Base-by-base conservation (phyloP, 345 rosid genomes). In the Gossypium anomalum region DNA sequence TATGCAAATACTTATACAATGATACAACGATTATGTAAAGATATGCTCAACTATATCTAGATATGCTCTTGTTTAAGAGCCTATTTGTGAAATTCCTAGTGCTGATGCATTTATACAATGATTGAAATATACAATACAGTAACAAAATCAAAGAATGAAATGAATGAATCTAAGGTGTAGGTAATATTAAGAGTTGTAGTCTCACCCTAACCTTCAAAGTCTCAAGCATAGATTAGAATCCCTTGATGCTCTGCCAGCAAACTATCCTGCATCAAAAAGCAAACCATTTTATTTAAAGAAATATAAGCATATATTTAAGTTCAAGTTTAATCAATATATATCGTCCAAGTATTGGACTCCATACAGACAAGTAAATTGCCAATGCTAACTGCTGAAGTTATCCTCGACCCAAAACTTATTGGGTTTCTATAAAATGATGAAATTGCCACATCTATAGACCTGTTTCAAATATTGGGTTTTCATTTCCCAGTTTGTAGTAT, bases 191-290 rank as follows among this genome's bases (percentile, higher is more conserved):
- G 72, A 55, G 29, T 27, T 9, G n/a, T 51, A 19, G 73, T 70
- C 73, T 13, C 63, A 19, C 60, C 51, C 71, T 14, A 48, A 23
- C 60, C 70, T 41, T 38, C 67, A 70, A 72, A 23, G 43, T 58
- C 6, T 66, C 16, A 8, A 25, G 38, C 17, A 44, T 13, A 9
- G 49, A 70, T 55, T 63, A 70, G 27, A 53, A 57, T 73, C 29
- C 81, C 56, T 47, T 27, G 51, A 41, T 57, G 76, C 51, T 75
- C 79, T 78, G 76, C 59, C 2, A 10, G 27, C 41, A 25, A 23
- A 38, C 3, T 17, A 55, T 78, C 77, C 86, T 84, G 81, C 78
- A 75, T 43, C 56, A 62, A 22, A 72, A 72, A 65, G 34, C 71
- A 63, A 67, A 29, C 7, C 45, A n/a, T 68, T 60, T 34, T 43